These are phyloP conservation scores for Fusarium mexicanum DNA, from an alignment of 2,329 filamentous ascomycete species.

Conservation along the genomic window DNA sequence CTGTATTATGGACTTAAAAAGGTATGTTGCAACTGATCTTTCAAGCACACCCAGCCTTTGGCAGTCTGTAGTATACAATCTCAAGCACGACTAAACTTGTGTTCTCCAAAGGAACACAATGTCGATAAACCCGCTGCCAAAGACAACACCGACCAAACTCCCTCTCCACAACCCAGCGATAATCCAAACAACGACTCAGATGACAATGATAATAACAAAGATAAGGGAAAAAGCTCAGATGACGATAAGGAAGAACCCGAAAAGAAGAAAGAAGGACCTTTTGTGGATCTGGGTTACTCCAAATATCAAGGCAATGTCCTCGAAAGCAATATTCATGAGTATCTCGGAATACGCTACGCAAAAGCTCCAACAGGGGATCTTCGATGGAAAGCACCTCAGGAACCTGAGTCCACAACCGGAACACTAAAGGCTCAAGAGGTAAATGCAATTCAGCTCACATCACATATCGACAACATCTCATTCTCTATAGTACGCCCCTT, in stretches of 20 bases:
- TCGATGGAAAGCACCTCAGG: conserved; percentile 60
- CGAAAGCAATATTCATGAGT: conserved; percentile 54
- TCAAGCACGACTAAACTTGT: conserved; percentile 7
- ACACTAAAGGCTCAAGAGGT: conserved; percentile 52
- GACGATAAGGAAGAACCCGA: background rate
- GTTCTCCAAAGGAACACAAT: conserved; percentile 9
- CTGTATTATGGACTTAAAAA: conserved; percentile 36
- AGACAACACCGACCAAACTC: background rate
- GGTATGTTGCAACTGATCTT: conserved; percentile 8
- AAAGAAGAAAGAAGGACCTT: conserved; percentile 4
- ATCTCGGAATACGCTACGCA: conserved; percentile 62
- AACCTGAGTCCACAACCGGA: conserved; percentile 49
- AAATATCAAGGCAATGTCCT: conserved; percentile 54
- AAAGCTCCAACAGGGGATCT: conserved; percentile 60
- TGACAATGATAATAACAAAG: background rate
- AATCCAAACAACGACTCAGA: background rate
- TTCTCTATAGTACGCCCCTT: conserved; percentile 53
- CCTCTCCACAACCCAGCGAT: background rate
- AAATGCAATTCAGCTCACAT: background rate
- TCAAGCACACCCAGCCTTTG: background rate
- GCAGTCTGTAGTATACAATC: background rate
- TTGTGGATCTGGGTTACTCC: conserved; percentile 57
- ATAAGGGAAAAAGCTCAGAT: background rate
- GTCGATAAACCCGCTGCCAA: background rate
- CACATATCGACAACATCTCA: background rate